Base-by-base conservation (phyloP, 192 early-diverging fungal genomes). In the Coemansia sp. region DNA sequence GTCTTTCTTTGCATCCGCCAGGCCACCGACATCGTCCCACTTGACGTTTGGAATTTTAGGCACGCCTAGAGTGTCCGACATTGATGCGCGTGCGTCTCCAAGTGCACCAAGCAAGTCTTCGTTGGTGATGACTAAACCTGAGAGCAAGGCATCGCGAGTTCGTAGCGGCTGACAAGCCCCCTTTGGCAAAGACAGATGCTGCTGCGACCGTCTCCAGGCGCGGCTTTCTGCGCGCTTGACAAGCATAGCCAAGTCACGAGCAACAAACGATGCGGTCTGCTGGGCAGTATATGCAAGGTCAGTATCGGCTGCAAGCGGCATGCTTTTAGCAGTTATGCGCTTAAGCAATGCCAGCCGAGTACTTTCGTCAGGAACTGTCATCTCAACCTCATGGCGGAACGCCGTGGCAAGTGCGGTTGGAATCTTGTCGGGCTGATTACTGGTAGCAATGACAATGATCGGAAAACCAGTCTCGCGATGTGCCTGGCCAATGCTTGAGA, bases 31-130 rank as follows among this genome's bases (percentile, higher is more conserved):
- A 71, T 99, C 97, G 57, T 97, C 94, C 94, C 97, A 99, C 17
- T 91, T 92, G 49, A 99, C 96, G 56, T 91, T 94, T 7, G 97
- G 97, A 59, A 99, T 99, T 86, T 96, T 94, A 60, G 96, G 96
- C 12, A 95, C 96, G 5, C 96, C 96, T 53, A 98, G 91, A 6
- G 87, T 90, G 50, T 97, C 94, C 8, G 93, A 90, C 59, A 97
- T 93, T 25, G 86, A 85, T 42, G 89, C 83, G 19, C 94, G 86
- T 2, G 92, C 87, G 66, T 87, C 86, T 17, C 84, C 85, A 10
- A 98, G 78, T 0, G 95, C 95, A 5, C 81, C 78, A 34, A 89
- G 85, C 71, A 94, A 89, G 81, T 97, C 94, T 1, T 86, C 83
- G 17, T 86, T 85, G 1, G 92, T 91, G 14, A 98, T 76, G 4